Percentiles rank a stretch among this genome's conserved stretches.
phyloP scores from a whole-genome alignment of 2,329 filamentous ascomycete species.

The Aspergillus sp. region DNA sequence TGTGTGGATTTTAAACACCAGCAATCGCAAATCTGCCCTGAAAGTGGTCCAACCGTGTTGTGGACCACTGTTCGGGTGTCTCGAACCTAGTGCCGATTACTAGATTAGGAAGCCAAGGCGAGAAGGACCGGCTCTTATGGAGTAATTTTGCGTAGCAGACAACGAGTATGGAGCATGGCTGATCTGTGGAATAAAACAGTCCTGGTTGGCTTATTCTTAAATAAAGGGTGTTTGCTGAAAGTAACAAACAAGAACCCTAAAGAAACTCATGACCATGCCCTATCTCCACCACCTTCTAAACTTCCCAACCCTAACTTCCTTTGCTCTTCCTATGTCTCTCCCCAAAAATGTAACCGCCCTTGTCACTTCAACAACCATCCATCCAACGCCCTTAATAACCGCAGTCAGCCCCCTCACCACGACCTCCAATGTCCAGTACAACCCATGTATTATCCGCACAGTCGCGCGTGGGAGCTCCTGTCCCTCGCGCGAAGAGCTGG shows the following conservation, averaged over 20 bases:
- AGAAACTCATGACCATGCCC: too few relatives aligned
- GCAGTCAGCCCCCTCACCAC: constrained; percentile 31
- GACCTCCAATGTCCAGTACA: constrained; percentile 33
- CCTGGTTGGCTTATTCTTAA: too few relatives aligned
- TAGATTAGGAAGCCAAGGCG: not conserved
- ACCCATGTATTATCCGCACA: constrained; percentile 25
- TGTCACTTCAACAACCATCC: constrained; percentile 33
- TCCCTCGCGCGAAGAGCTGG: constrained; percentile 28
- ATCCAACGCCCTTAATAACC: constrained; percentile 33
- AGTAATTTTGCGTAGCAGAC: too few relatives aligned
- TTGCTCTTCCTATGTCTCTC: constrained; percentile 2
- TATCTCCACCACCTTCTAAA: too few relatives aligned
- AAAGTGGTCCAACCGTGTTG: not conserved
- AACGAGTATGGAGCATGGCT: too few relatives aligned
- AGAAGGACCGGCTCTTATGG: not conserved
- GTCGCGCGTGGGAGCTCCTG: constrained; percentile 33
- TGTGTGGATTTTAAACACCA: not conserved
- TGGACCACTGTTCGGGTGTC: not conserved
- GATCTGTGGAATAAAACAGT: too few relatives aligned
- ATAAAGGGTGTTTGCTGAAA: too few relatives aligned
- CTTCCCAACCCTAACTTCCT: not conserved
- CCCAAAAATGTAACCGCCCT: constrained; percentile 32
- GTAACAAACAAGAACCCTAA: too few relatives aligned
- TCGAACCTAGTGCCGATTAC: not conserved
- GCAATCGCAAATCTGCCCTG: not conserved